A percentile compares a stretch with the other conserved stretches of the same genome.
Evolutionary conservation across 2,329 filamentous ascomycete genomes (phyloP).

Genomic region (Fusarium sp.): DNA sequence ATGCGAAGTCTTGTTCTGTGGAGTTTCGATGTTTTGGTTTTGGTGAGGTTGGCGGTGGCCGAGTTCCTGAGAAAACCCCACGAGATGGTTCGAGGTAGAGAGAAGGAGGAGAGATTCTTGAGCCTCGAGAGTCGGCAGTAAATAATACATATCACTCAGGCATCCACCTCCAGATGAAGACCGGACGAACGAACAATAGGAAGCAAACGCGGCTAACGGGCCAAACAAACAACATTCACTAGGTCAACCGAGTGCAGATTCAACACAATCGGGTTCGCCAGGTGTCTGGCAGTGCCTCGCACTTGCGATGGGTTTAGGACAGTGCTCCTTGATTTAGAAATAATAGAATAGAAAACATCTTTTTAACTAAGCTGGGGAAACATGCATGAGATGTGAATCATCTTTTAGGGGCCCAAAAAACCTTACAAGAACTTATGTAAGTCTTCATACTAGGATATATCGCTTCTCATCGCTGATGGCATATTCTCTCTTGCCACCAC

Average conservation of each 20-base stretch:
- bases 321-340: background rate
- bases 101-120: background rate
- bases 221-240: background rate
- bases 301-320: background rate
- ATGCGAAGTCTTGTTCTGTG: no score
- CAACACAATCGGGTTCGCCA: background rate
- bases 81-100: background rate
- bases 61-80: background rate
- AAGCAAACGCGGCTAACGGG: slow-evolving; percentile 6
- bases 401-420: slow-evolving; percentile 1
- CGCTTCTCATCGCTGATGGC: slow-evolving; percentile 31
- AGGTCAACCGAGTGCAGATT: background rate
- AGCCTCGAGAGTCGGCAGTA: background rate
- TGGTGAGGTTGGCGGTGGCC: background rate
- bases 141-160: slow-evolving; percentile 1
- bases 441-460: slow-evolving; percentile 37
- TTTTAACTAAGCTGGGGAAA: slow-evolving; percentile 5
- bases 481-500: slow-evolving; percentile 32
- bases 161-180: slow-evolving; percentile 2
- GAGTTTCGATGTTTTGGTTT: background rate
- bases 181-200: background rate
- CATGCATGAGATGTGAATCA: slow-evolving; percentile 8
- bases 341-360: background rate
- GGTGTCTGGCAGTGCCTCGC: slow-evolving; percentile 11
- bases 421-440: slow-evolving; percentile 13